A percentile compares a stretch with the other conserved stretches of the same genome.
Conservation (phyloP, 768 basidiomycete genomes). For the Phaffia australis region DNA sequence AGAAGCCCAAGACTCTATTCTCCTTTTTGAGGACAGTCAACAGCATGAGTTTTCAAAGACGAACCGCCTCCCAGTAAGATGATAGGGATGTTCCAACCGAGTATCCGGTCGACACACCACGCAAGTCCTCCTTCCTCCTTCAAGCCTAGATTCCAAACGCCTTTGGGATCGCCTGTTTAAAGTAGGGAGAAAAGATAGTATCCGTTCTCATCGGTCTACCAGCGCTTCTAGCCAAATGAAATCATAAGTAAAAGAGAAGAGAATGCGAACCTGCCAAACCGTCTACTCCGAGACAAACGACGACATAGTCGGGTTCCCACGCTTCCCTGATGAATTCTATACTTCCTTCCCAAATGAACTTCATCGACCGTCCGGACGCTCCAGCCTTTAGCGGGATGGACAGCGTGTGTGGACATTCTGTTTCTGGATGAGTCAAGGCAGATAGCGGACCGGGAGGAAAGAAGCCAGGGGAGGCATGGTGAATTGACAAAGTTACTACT, state of each 20-base stretch:
- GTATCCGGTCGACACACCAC: constrained; percentile 52
- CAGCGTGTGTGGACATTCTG: constrained; percentile 56
- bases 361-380: constrained; percentile 54
- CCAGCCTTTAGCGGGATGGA: constrained; percentile 67
- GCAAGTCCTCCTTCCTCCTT: constrained; percentile 52
- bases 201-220: too few relatives aligned
- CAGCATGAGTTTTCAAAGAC: constrained; percentile 27
- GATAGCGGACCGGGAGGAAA: constrained; percentile 52
- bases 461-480: constrained; percentile 72
- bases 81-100: constrained; percentile 52
- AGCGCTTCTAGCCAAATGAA: too few relatives aligned
- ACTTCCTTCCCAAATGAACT: constrained; percentile 49
- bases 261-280: constrained; percentile 47
- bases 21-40: constrained; percentile 29
- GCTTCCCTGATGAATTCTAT: constrained; percentile 52
- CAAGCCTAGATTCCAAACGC: constrained; percentile 58
- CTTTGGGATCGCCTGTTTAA: constrained; percentile 62
- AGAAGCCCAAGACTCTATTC: constrained; percentile 22
- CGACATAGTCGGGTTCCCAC: constrained; percentile 64
- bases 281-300: constrained; percentile 80
- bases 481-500: constrained; percentile 62
- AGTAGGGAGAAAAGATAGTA: too few relatives aligned
- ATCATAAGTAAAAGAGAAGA: too few relatives aligned
- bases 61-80: constrained; percentile 67
- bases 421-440: constrained; percentile 37